Evolutionary conservation across 2,329 filamentous ascomycete species (phyloP).

Genomic region (Xylaria arbuscula): DNA sequence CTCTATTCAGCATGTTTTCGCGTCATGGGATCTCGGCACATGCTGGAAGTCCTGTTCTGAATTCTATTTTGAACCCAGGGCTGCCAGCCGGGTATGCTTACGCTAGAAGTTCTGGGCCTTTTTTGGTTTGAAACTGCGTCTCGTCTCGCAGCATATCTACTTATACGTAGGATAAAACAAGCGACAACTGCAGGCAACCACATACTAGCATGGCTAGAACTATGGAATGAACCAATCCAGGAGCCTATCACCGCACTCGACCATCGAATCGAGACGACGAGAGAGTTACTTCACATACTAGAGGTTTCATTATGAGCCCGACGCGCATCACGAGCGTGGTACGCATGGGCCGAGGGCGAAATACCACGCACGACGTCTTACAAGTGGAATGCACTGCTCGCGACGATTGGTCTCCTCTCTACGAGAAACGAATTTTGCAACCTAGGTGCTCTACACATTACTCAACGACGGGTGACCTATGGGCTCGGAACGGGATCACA

Average conservation of each 20-base stretch:
- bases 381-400: slow-evolving; percentile 31
- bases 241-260: background rate
- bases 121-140: slow-evolving; percentile 18
- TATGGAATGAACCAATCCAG: background rate
- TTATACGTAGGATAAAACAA: slow-evolving; percentile 16
- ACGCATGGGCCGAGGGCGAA: slow-evolving; percentile 29
- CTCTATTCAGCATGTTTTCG: slow-evolving; percentile 1
- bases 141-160: slow-evolving; percentile 4
- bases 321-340: slow-evolving; percentile 20
- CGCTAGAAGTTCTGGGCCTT: slow-evolving; percentile 13
- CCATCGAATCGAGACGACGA: slow-evolving; percentile 9
- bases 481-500: slow-evolving; percentile 19
- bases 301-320: slow-evolving; percentile 11
- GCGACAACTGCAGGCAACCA: slow-evolving; percentile 3
- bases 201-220: background rate
- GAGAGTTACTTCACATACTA: background rate
- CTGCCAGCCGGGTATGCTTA: slow-evolving; percentile 3
- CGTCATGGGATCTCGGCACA: slow-evolving; percentile 5
- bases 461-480: slow-evolving; percentile 22
- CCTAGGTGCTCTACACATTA: slow-evolving; percentile 15
- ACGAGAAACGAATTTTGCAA: slow-evolving; percentile 29
- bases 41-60: background rate
- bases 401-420: slow-evolving; percentile 29
- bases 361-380: slow-evolving; percentile 26
- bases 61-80: background rate